Evolutionary conservation across 2,329 filamentous ascomycete genomes (phyloP), one percentile per base, ranked within the genome.

Genomic region (Annulohypoxylon truncatum): DNA sequence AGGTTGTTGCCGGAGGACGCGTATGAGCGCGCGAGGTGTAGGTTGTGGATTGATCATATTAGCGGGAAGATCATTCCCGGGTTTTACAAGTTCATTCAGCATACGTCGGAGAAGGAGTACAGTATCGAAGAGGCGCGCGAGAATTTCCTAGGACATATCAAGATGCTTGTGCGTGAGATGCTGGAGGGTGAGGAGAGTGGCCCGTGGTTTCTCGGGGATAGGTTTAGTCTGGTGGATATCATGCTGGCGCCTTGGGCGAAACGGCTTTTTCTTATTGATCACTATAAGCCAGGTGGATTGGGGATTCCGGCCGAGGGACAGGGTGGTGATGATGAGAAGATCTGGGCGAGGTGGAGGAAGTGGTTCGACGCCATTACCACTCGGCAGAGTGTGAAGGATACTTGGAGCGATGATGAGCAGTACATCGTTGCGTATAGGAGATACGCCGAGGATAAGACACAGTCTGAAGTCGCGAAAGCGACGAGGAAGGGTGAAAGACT

Each of bases 21-120:
- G 0, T 94, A 92, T 72, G 83, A 87, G 57, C 83, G 86, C 55
- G 92, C 92, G 2, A 78, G 88, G 18, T 87, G 86, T 42, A 81
- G 90, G 31, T 86, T 94, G 53, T 94, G 91, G 91, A 90, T 89
- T 42, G 90, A 94, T 70, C 93, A 91, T 71, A 84, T 92, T 22
- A 87, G 84, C 40, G 86, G 82, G 8, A 82, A 89, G 57, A 88
- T 94, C 61, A 84, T 93, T 13, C 90, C 92, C 0, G 83, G 82
- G 0, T 94, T 90, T 70, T 91, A 94, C 78, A 85, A 87, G 54
- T 77, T 88, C 15, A 73, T 89, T 12, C 85, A 89, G 77, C 84
- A 87, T 70, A 87, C 83, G 4, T 75, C 81, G 0, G 81, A 82
- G 0, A 86, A 86, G 71, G 61, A 72, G 0, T 83, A 83, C 67